Conservation (phyloP, 768 basidiomycete species). For the Leucocoprinus birnbaumii region DNA sequence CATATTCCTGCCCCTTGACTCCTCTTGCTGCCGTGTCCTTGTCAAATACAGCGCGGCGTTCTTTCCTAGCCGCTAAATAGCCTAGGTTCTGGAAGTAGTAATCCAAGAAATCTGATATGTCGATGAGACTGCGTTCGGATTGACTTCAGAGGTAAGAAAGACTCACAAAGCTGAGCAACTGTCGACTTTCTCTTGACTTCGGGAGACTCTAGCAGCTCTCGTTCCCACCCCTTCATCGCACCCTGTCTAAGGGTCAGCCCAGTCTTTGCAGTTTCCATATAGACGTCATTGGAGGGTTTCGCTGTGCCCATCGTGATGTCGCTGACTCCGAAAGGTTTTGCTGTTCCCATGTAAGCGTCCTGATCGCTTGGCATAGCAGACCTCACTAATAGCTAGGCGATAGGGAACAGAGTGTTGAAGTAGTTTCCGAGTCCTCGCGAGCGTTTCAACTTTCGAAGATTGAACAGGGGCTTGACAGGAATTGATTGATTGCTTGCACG, state of each 20-base stretch:
- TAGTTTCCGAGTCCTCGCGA: too few species aligned
- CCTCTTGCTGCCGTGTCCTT: constrained; percentile 72
- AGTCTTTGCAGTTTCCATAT: constrained; percentile 64
- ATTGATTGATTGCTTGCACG: not conserved
- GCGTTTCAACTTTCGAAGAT: not conserved
- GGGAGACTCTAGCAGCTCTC: constrained; percentile 73
- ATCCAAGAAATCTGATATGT: constrained; percentile 80
- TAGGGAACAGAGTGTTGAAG: too few species aligned
- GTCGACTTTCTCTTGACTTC: constrained; percentile 96
- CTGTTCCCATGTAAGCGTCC: constrained; percentile 79
- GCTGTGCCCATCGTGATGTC: constrained; percentile 64
- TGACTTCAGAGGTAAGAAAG: not conserved
- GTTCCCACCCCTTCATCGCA: constrained; percentile 78
- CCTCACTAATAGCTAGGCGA: too few species aligned
- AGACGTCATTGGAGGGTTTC: constrained; percentile 51
- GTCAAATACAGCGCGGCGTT: constrained; percentile 81
- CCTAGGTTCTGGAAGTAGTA: constrained; percentile 97
- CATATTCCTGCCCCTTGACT: constrained; percentile 51
- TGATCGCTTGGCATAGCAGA: not conserved
- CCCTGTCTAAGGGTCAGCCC: constrained; percentile 53
- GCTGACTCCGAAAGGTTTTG: constrained; percentile 49
- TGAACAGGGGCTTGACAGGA: not conserved
- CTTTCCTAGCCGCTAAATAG: constrained; percentile 83
- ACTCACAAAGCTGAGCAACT: constrained; percentile 91
- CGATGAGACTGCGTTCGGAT: not conserved